Evolutionary conservation across 306 rosid genomes (phyloP).

Genomic region (Argentina anserina): DNA sequence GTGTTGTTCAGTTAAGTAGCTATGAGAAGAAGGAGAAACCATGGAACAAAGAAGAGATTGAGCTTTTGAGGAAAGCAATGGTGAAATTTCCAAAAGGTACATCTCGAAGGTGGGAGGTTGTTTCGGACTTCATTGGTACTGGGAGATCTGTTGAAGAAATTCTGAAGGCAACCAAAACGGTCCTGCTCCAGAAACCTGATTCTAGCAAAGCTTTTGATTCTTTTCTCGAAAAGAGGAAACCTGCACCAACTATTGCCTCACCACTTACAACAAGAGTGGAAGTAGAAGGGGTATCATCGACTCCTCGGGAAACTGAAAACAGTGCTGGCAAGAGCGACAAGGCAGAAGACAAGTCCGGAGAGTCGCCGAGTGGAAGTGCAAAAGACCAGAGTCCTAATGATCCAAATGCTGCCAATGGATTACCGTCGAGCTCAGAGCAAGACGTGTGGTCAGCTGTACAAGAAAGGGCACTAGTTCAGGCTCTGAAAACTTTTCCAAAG

Average conservation of each 20-base stretch:
- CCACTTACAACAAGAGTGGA: constrained; percentile 89
- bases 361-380: constrained; percentile 29
- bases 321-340: constrained; percentile 28
- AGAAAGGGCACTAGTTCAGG: constrained; percentile 93
- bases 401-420: constrained; percentile 43
- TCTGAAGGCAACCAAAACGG: constrained; percentile 88
- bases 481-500: constrained; percentile 90
- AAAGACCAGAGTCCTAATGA: constrained; percentile 33
- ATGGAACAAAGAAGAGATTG: constrained; percentile 92
- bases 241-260: constrained; percentile 77
- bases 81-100: constrained; percentile 92
- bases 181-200: constrained; percentile 97
- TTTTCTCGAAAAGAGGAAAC: constrained; percentile 93
- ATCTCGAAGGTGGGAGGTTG: constrained; percentile 93
- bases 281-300: constrained; percentile 44
- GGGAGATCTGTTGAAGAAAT: constrained; percentile 96
- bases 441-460: constrained; percentile 88
- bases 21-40: constrained; percentile 85
- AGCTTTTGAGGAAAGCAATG: constrained; percentile 80
- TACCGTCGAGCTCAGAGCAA: constrained; percentile 54
- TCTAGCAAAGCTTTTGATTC: constrained; percentile 84
- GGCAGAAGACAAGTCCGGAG: constrained; percentile 27
- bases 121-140: constrained; percentile 91
- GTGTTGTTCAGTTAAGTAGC: constrained; percentile 35
- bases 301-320: constrained; percentile 33